Evolutionary conservation across 345 rosid species (phyloP), one percentile per base, ranked within the genome.

Genomic region (Firmiana major): DNA sequence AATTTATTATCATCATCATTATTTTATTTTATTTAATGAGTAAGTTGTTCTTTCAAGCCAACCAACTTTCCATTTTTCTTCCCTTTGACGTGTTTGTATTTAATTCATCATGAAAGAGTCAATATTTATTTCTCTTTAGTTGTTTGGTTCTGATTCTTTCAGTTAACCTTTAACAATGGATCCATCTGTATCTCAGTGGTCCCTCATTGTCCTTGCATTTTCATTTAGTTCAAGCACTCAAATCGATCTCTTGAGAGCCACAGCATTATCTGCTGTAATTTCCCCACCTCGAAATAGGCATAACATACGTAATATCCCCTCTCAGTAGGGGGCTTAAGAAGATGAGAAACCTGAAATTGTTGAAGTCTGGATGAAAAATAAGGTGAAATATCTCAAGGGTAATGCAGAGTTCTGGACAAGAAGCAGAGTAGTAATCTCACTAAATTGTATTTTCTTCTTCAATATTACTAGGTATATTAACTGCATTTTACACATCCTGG

Each of bases 381-480:
- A n/a, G n/a, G n/a, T n/a, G n/a, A n/a, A n/a, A n/a, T n/a, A n/a
- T n/a, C n/a, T n/a, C n/a, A n/a, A n/a, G n/a, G n/a, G n/a, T n/a
- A n/a, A n/a, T n/a, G n/a, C n/a, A n/a, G n/a, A n/a, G 16, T n/a
- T 22, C 63, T 22, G 63, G 63, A 54, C 24, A 21, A 58, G 63
- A 22, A 58, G 34, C 63, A 58, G 34, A 58, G 63, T 58, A 57
- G 24, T 45, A 57, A 7, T 48, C 42, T 72, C 63, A 51, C 40
- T 78, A 26, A 48, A 16, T 38, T 62, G 72, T 31, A 10, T 38
- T 42, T 68, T 75, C 36, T 42, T 49, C 63, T 70, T 75, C 38
- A 53, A 66, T 49, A 71, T 60, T n/a, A 62, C 21, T 45, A 68
- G 31, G 13, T 45, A 68, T 4, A 68, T 45, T 46, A 26, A 15